phyloP scores from a whole-genome alignment of 495 filamentous ascomycete genomes.

The Penicillium fimorum region DNA sequence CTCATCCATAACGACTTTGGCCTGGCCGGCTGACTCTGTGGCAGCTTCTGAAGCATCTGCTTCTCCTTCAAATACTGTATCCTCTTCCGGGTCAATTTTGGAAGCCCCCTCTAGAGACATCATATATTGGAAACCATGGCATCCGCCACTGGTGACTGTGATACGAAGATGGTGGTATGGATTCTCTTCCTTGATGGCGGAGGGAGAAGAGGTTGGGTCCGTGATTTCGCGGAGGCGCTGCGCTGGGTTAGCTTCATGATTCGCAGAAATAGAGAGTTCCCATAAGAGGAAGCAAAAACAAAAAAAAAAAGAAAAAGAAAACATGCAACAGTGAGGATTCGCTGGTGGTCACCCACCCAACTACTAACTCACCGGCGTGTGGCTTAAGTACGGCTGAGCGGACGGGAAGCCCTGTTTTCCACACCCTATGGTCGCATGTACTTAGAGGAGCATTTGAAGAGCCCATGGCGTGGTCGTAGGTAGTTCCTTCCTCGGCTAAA shows the following conservation, averaged over 20 bases:
- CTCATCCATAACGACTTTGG: conserved; percentile 87
- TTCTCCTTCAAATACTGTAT: conserved; percentile 59
- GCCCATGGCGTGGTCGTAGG: conserved; percentile 12
- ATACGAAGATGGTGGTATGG: conserved; percentile 83
- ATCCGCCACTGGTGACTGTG: conserved; percentile 87
- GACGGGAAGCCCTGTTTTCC: conserved; percentile 52
- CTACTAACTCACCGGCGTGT: conserved; percentile 52
- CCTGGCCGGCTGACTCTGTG: conserved; percentile 48
- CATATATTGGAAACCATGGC: conserved; percentile 96
- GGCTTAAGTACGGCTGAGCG: conserved; percentile 52
- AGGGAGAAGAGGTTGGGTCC: conserved; percentile 42
- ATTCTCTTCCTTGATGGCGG: conserved; percentile 64
- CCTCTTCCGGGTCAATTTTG: conserved; percentile 67
- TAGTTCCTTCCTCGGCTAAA: not conserved
- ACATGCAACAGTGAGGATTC: conserved; percentile 53
- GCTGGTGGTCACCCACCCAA: conserved; percentile 52
- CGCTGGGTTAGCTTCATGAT: conserved; percentile 18
- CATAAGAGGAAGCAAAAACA: conserved; percentile 33
- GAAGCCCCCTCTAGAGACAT: conserved; percentile 73
- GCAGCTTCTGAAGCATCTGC: conserved; percentile 21
- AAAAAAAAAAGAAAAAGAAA: conserved; percentile 28
- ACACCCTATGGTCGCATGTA: conserved; percentile 53
- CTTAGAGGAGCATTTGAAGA: conserved; percentile 8
- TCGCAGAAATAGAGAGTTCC: conserved; percentile 6
- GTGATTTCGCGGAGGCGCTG: conserved; percentile 67